Evolutionary conservation across 208 protist genomes (phyloP), one percentile per base, ranked within the genome.

Genomic region (Leishmania arabica): DNA sequence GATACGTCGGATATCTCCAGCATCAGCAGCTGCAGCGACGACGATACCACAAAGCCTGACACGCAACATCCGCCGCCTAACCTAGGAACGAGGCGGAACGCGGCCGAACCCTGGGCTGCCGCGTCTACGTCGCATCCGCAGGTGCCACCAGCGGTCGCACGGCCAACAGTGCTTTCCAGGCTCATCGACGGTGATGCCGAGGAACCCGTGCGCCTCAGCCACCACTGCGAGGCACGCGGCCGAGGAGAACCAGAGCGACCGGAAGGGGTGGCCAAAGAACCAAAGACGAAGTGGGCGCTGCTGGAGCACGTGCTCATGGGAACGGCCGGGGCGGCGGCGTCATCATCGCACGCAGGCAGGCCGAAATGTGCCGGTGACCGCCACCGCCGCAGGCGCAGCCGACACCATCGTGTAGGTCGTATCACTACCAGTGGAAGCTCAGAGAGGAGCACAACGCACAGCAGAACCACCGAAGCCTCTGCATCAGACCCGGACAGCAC

Each of bases 11-110:
- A 71, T 68, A 71, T 60, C 42, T 79, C 76, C 60, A 79, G 76
- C 76, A 72, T 79, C 45, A 79, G 76, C 76, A 79, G 60, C 21
- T 65, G n/a, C 21, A 77, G 74, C 64, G 60, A 71, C 47, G 76
- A 62, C 45, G 42, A 76, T 54, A 73, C 45, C 0, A 8, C 13
- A 15, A 58, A 11, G 3, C 27, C 24, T 15, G 17, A n/a, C 24
- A 62, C 51, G 51, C 72, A n/a, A 15, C 51, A 53, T 54, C 69
- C 27, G 27, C 69, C 7, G 27, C 68, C 68, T 7, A 42, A n/a
- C 13, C 19, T 7, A n/a, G 42, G 40, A 53, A 34, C 37, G 45
- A 49, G 42, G 37, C 68, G 42, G 24, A n/a, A 9, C n/a, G 42
- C 7, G 40, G n/a, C 68, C n/a, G 68, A 24, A 42, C 15, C 68